Evolutionary conservation across 2,329 filamentous ascomycete species (phyloP), one percentile per base, ranked within the genome.

Genomic region (Hirsutella thompsonii): DNA sequence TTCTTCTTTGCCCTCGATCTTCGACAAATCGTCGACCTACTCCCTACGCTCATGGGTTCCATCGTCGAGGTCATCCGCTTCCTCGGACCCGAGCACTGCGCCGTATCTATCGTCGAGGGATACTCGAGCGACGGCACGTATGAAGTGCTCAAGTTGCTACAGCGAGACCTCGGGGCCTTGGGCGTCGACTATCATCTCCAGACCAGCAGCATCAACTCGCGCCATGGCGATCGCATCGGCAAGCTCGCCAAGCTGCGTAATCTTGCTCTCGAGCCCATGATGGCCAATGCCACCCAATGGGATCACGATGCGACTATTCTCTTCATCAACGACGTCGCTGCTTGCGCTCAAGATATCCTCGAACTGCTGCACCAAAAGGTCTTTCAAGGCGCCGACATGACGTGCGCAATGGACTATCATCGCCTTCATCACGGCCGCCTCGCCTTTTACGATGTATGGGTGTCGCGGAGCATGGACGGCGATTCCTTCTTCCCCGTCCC

Each of bases 391-490:
- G 74, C 73, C 8, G 67, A 72, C 51, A 75, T 76, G 68, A 68
- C 66, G 0, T 80, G 74, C 48, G 71, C 61, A 5, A 69, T 79
- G 64, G 74, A 79, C 52, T 54, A 59, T 4, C 32, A 34, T 8
- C 32, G 11, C 4, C 32, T 34, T 8, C 6, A 26, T 11, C 64
- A 60, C 0, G 41, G 42, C 0, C 55, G 68, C 2, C 67, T 68
- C 0, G 68, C 63, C 0, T 79, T 78, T 47, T 76, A 76, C 50
- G 72, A 78, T 44, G 61, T 74, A 2, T 77, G 71, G 72, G 58
- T 76, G 18, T 65, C 69, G 0, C 66, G 74, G 8, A 61, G 57
- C 3, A 63, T 79, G 37, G 58, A 55, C 1, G 74, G 75, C 2
- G 68, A 78, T 47, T 58, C 62, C 0, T 78, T 79, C 52, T 77